These are phyloP conservation scores for Babjeviella inositovora DNA, from an alignment of 805 yeast genomes.

Conservation along the genomic window DNA sequence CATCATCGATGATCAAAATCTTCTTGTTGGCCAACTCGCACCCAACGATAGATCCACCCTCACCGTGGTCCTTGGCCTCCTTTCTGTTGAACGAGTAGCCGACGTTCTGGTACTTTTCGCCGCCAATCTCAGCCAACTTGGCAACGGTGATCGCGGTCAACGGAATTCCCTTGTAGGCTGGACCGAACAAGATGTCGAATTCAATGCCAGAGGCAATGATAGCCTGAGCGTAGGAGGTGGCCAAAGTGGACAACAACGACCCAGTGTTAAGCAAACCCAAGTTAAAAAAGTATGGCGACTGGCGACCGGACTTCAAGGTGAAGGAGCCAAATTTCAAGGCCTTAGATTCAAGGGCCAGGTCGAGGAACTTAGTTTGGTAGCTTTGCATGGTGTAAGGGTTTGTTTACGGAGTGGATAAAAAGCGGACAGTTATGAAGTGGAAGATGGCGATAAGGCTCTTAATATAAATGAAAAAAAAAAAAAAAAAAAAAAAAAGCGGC, in stretches of 20 bases:
- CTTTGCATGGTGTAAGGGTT: slow-evolving; percentile 20
- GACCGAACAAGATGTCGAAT: slow-evolving; percentile 89
- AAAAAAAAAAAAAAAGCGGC: too few species aligned
- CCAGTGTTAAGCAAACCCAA: slow-evolving; percentile 84
- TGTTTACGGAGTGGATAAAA: too few species aligned
- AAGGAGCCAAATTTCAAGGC: slow-evolving; percentile 82
- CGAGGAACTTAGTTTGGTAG: slow-evolving; percentile 55
- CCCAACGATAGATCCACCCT: slow-evolving; percentile 93
- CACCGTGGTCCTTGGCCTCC: slow-evolving; percentile 96
- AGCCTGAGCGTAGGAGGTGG: slow-evolving; percentile 79
- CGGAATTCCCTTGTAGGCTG: slow-evolving; percentile 97
- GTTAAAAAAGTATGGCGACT: slow-evolving; percentile 93
- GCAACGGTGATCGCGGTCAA: slow-evolving; percentile 87
- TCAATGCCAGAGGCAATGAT: slow-evolving; percentile 69
- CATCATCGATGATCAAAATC: slow-evolving; percentile 85
- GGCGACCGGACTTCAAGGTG: slow-evolving; percentile 83
- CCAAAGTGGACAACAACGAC: slow-evolving; percentile 59
- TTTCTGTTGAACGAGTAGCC: slow-evolving; percentile 94
- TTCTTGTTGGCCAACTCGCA: slow-evolving; percentile 53
- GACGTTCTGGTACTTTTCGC: slow-evolving; percentile 53
- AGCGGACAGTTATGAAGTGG: too few species aligned
- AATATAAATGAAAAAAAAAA: too few species aligned
- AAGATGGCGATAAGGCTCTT: too few species aligned
- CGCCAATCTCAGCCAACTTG: slow-evolving; percentile 81
- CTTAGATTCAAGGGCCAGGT: slow-evolving; percentile 64